Evolutionary conservation across 768 basidiomycete species (phyloP), one percentile per base, ranked within the genome.

Genomic region (Amanita rimosa): DNA sequence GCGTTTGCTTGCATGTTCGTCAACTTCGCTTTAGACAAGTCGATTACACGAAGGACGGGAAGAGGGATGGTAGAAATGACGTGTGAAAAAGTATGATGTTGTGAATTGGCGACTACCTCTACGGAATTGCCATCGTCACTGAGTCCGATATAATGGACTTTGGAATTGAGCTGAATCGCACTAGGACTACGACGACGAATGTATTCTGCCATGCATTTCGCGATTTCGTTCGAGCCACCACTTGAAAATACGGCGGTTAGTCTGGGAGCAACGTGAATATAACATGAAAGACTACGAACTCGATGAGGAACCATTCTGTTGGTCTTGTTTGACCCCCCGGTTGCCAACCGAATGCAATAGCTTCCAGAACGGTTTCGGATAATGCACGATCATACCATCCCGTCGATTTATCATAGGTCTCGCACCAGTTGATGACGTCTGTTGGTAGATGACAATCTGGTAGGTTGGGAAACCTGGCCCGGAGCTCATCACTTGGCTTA

Each of bases 341-440:
- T 14, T 11, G 8, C 22, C 22, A 26, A 26, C 24, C 40, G 6
- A 42, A 42, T n/a, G 40, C 24, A 24, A 40, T 55, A 46, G 27
- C 57, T 55, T 41, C 73, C 61, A 71, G 52, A n/a, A 71, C 61
- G 0, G 58, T 52, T 53, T 71, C 69, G 1, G 63, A 53, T 34
- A 71, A 54, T 14, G 59, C 59, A 0, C 59, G 59, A 49, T 71
- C 65, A 52, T 62, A 71, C 50, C 55, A 60, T 1, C 61, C 63
- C 5, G 60, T 59, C 24, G 53, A 58, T 13, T 56, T 58, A 33
- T 58, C 62, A 10, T 70, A 61, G 8, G 63, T 65, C 45, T 65
- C 64, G 50, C 55, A 51, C 59, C 64, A 71, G 50, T 67, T 62
- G 21, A 69, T 22, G 13, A 42, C 22, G n/a, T 13, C 10, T 2